Percentiles rank a stretch among this genome's conserved stretches.
Evolutionary conservation across 2,329 filamentous ascomycete genomes (phyloP).

Genomic region (Paecilomyces fulvus): DNA sequence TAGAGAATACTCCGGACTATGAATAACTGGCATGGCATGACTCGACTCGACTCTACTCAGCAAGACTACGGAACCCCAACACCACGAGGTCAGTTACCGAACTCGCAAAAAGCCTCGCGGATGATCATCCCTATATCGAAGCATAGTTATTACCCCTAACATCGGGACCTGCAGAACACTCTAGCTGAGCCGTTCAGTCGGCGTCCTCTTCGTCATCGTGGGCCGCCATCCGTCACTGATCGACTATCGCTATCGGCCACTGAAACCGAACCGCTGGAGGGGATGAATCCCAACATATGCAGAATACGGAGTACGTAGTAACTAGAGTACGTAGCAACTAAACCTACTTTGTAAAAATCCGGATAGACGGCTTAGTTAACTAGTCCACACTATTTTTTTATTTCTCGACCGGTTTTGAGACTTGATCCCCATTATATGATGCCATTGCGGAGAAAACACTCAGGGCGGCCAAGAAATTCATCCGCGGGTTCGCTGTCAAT

Average conservation of each 20-base stretch:
- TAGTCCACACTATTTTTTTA: no score
- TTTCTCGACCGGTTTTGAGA: neutral
- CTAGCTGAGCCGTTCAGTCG: neutral
- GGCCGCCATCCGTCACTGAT: neutral
- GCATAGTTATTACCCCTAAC: neutral
- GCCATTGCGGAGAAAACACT: neutral
- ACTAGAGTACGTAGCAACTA: neutral
- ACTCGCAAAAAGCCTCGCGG: neutral
- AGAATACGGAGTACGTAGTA: neutral
- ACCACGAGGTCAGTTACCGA: neutral
- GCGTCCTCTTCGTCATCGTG: neutral
- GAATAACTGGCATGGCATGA: no score
- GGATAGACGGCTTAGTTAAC: neutral
- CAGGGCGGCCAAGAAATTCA: no score
- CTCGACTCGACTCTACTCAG: no score
- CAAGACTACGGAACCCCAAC: no score
- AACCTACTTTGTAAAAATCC: neutral
- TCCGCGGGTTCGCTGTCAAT: neutral
- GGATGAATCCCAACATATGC: neutral
- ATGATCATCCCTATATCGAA: neutral
- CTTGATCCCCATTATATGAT: neutral
- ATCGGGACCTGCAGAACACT: neutral
- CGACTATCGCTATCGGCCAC: neutral
- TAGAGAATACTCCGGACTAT: no score
- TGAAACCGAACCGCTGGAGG: neutral